Percentiles rank a stretch among this genome's conserved stretches.
Evolutionary conservation across 2,329 filamentous ascomycete genomes (phyloP).

Genomic region (Sporothrix phasma): DNA sequence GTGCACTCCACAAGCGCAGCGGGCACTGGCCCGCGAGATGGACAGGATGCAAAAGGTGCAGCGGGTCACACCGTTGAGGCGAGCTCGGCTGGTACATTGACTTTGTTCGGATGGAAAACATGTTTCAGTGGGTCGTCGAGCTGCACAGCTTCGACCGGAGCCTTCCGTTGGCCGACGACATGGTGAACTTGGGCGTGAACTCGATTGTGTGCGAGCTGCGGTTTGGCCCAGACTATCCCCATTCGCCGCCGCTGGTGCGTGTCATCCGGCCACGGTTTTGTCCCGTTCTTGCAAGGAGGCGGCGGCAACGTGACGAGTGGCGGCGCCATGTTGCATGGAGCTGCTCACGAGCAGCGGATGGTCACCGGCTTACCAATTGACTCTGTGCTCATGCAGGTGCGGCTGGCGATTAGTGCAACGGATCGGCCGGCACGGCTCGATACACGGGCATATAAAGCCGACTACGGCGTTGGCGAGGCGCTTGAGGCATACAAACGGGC

Average conservation of each 20-base stretch:
- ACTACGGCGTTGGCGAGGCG: conserved; percentile 63
- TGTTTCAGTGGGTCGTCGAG: conserved; percentile 89
- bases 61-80: conserved; percentile 41
- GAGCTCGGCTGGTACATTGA: conserved; percentile 81
- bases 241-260: conserved; percentile 73
- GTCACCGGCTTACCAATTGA: conserved; percentile 67
- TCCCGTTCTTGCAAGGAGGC: conserved; percentile 60
- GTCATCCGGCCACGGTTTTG: conserved; percentile 71
- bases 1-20: conserved; percentile 52
- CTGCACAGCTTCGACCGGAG: conserved; percentile 67
- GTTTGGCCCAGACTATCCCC: conserved; percentile 66
- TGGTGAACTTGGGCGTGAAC: conserved; percentile 49
- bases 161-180: conserved; percentile 64
- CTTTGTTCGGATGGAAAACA: conserved; percentile 52
- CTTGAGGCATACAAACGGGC: conserved; percentile 63
- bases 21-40: conserved; percentile 55
- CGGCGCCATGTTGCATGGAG: conserved; percentile 76
- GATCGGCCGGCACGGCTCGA: conserved; percentile 68
- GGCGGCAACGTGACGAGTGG: conserved; percentile 80
- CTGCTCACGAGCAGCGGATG: conserved; percentile 76
- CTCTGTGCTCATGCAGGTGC: conserved; percentile 69
- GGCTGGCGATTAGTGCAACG: conserved; percentile 58
- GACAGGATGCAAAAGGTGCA: conserved; percentile 55
- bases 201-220: conserved; percentile 75
- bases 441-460: conserved; percentile 17